These are phyloP conservation scores for Fonsecaea pugnacius DNA, from an alignment of 2,329 filamentous ascomycete species.

Conservation along the genomic window DNA sequence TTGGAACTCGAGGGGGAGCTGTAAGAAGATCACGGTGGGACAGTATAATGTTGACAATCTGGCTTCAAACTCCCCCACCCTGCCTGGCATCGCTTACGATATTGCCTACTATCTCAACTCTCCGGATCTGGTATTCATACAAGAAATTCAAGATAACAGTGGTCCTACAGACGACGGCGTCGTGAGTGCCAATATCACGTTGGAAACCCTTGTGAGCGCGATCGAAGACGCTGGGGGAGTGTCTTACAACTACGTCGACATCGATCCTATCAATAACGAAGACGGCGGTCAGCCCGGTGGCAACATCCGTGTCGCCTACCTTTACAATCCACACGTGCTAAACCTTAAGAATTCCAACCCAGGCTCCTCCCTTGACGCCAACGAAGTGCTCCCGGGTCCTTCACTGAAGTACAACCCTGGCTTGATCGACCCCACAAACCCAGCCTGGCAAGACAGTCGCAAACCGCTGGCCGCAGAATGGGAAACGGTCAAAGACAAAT, in stretches of 20 bases:
- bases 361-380: constrained; percentile 60
- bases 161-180: constrained; percentile 65
- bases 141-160: constrained; percentile 72
- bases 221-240: constrained; percentile 54
- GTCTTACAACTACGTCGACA: constrained; percentile 63
- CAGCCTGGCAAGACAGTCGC: constrained; percentile 64
- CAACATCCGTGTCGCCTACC: constrained; percentile 72
- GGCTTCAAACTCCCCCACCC: constrained; percentile 58
- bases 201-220: constrained; percentile 55
- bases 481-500: constrained; percentile 57
- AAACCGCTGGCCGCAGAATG: constrained; percentile 72
- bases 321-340: constrained; percentile 67
- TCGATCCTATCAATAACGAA: constrained; percentile 62
- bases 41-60: constrained; percentile 75
- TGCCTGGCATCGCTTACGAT: constrained; percentile 65
- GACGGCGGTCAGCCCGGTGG: constrained; percentile 71
- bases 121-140: constrained; percentile 69
- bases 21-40: constrained; percentile 65
- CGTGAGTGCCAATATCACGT: constrained; percentile 62
- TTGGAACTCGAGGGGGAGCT: constrained; percentile 61
- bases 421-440: constrained; percentile 65
- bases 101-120: constrained; percentile 67
- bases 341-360: constrained; percentile 63
- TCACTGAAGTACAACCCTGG: constrained; percentile 71
- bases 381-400: constrained; percentile 62